A percentile compares a stretch with the other conserved stretches of the same genome.
Conservation (phyloP, 306 rosid genomes). For the Potentilla sterilis region DNA sequence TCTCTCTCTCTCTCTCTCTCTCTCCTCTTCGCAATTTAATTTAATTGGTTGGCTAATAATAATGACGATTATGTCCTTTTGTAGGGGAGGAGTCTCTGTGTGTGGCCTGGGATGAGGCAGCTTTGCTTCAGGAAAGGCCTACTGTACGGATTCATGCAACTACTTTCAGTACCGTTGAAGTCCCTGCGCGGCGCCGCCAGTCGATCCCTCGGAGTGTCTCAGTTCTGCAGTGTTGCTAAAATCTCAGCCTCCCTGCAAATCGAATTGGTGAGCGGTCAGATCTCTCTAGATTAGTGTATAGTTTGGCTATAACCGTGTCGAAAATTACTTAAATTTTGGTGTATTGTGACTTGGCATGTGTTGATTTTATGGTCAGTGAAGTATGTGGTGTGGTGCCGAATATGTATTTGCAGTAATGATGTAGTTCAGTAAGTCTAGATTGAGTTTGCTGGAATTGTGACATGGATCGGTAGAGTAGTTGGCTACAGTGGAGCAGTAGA, state of each 20-base stretch:
- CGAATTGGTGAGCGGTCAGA: slow-evolving; percentile 66
- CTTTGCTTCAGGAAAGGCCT: slow-evolving; percentile 68
- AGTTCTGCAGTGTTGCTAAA: slow-evolving; percentile 89
- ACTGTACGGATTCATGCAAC: slow-evolving; percentile 72
- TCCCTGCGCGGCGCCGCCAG: slow-evolving; percentile 87
- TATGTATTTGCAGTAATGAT: background rate
- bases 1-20: background rate
- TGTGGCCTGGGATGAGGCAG: slow-evolving; percentile 82
- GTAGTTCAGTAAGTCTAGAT: background rate
- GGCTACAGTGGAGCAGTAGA: background rate
- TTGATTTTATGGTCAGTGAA: background rate
- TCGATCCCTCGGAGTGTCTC: slow-evolving; percentile 74
- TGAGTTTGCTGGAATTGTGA: background rate
- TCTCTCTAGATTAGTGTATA: background rate
- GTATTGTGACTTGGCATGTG: background rate
- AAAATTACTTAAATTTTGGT: background rate
- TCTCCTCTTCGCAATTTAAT: background rate
- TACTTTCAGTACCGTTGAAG: slow-evolving; percentile 73
- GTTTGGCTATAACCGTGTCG: background rate
- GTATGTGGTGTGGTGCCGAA: background rate
- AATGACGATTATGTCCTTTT: background rate
- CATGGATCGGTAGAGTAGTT: background rate
- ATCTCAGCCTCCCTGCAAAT: slow-evolving; percentile 77
- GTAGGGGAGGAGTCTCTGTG: slow-evolving; percentile 60
- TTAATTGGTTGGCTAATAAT: background rate